Evolutionary conservation across 495 filamentous ascomycete species (phyloP), one percentile per base, ranked within the genome.

Genomic region (Talaromyces wortmannii): DNA sequence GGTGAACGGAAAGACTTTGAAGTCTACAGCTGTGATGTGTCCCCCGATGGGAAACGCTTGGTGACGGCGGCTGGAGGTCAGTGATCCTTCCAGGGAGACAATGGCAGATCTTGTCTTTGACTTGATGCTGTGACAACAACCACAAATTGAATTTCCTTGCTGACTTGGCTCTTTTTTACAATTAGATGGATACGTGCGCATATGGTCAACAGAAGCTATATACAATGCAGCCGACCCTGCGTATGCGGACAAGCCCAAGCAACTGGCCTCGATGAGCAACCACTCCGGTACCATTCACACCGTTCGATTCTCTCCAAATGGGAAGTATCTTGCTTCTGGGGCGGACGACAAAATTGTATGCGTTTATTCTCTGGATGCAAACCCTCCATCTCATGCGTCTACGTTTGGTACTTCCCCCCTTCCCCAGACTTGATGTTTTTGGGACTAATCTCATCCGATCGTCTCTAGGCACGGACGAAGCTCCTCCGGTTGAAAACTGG

Each of bases 341-440:
- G 95, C 95, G 53, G 94, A 99, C 69, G 94, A 99, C 69, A 96
- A 96, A 74, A 90, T 99, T 60, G 91, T 99, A 52, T 95, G 94
- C 64, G 88, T 99, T 52, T 99, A 99, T 67, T 82, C 86, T 45
- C 80, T 97, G 45, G 94, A 98, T 66, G 79, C 84, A 16, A 89
- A 85, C 58, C 85, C 89, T 5, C 87, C 89, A 0, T 80, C 87
- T 13, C 84, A 86, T 66, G 73, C 82, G 18, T 76, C 83, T 7
- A 83, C 86, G 15, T 95, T 95, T 62, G 89, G 89, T 87, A 82
- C 50, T 80, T 70, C 18, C 46, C 17, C n/a, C 44, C 43, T 23
- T 31, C n/a, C 12, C 13, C 58, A 52, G 13, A 48, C 13, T n/a
- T 48, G 30, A 23, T 44, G 43, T 16, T 23, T 49, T 45, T 54